Percentiles rank a stretch among this genome's conserved stretches.
phyloP scores from a whole-genome alignment of 352 stramenopile genomes.

The Plasmopara muralis region DNA sequence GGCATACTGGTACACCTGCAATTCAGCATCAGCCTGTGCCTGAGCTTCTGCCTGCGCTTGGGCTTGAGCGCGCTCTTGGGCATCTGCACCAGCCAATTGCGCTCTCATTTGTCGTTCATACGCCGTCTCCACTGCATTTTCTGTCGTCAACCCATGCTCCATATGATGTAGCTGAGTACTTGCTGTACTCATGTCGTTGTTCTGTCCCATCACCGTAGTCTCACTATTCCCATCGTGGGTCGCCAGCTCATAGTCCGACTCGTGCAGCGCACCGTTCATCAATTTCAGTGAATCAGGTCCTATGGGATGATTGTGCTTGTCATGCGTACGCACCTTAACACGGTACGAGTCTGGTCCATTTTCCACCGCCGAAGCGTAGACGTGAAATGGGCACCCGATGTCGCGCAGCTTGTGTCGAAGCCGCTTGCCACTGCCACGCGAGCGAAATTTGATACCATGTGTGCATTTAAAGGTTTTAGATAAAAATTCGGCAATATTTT shows the following conservation, averaged over 20 bases:
- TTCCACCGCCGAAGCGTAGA: slow-evolving; percentile 69
- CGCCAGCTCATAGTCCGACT: slow-evolving; percentile 54
- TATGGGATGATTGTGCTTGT: slow-evolving; percentile 76
- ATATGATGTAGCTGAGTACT: slow-evolving; percentile 18
- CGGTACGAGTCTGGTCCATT: slow-evolving; percentile 47
- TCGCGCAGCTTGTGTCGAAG: slow-evolving; percentile 62
- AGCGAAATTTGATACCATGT: slow-evolving; percentile 78
- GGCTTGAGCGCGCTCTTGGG: slow-evolving; percentile 25
- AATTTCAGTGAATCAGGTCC: slow-evolving; percentile 57
- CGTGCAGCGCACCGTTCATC: slow-evolving; percentile 37
- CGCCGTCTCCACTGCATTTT: slow-evolving; percentile 8
- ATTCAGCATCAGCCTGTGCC: slow-evolving; percentile 29
- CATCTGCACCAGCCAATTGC: slow-evolving; percentile 27
- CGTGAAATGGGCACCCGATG: slow-evolving; percentile 72
- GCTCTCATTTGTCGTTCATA: slow-evolving; percentile 28
- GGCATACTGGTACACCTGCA: slow-evolving; percentile 30
- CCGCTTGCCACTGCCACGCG: slow-evolving; percentile 58
- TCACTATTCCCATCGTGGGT: slow-evolving; percentile 12
- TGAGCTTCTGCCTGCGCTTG: slow-evolving; percentile 23
- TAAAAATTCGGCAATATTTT: slow-evolving; percentile 63
- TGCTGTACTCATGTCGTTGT: not conserved
- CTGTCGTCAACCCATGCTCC: slow-evolving; percentile 18
- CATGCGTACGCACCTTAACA: slow-evolving; percentile 62
- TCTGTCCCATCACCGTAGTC: slow-evolving; percentile 3
- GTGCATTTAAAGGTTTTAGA: slow-evolving; percentile 84